Evolutionary conservation across 2,329 filamentous ascomycete species (phyloP).

Genomic region (Herpomyces periplanetae): DNA sequence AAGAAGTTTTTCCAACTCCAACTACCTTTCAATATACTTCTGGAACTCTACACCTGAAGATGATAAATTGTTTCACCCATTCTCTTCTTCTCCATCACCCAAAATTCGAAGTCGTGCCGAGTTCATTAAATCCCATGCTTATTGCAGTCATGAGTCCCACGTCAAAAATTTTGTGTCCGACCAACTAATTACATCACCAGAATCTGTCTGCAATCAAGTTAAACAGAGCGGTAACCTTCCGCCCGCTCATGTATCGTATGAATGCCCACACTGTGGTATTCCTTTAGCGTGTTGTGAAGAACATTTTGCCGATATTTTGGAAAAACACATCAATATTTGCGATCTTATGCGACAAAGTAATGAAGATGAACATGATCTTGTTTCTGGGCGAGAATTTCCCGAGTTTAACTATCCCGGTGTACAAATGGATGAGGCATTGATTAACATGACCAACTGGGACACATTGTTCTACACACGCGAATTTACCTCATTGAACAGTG

Average conservation of each 20-base stretch:
- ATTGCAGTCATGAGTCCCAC: conserved; percentile 68
- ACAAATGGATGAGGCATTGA: conserved; percentile 60
- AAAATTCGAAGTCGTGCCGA: conserved; percentile 55
- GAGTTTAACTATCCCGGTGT: conserved; percentile 69
- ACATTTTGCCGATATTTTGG: conserved; percentile 87
- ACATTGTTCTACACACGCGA: conserved; percentile 74
- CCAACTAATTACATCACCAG: conserved; percentile 21
- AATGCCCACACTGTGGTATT: conserved; percentile 81
- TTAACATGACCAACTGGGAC: conserved; percentile 98
- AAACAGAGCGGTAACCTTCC: conserved; percentile 10
- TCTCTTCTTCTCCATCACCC: conserved; percentile 51
- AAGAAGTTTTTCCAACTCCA: no score
- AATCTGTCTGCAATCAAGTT: conserved; percentile 16
- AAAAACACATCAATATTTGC: conserved; percentile 62
- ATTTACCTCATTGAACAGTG: conserved; percentile 61
- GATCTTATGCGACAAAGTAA: conserved; percentile 73
- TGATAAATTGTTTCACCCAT: conserved; percentile 79
- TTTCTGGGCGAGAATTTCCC: conserved; percentile 58
- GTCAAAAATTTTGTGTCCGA: conserved; percentile 27
- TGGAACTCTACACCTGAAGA: no score
- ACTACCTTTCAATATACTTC: no score
- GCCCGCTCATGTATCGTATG: conserved; percentile 52
- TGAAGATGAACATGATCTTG: conserved; percentile 80
- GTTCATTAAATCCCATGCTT: conserved; percentile 67
- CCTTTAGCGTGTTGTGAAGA: conserved; percentile 74